phyloP scores from a whole-genome alignment of 441 rosid genomes.

The Arabidopsis lyrata region DNA sequence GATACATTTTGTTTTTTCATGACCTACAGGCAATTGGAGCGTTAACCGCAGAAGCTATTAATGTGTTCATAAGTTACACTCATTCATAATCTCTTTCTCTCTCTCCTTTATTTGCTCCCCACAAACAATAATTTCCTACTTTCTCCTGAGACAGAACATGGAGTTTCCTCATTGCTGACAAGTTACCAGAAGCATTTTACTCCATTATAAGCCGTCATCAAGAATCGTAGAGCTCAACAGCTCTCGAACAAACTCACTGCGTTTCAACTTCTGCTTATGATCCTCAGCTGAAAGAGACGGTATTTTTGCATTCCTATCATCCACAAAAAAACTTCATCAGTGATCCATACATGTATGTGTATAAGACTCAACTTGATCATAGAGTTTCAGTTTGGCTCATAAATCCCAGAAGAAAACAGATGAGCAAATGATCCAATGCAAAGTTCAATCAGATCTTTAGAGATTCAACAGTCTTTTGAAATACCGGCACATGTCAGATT shows the following conservation, averaged over 20 bases:
- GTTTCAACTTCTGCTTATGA: constrained; percentile 40
- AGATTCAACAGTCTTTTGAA: background rate
- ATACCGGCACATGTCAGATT: constrained; percentile 1
- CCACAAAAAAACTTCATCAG: constrained; percentile 3
- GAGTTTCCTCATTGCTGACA: constrained; percentile 17
- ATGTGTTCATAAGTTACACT: constrained; percentile 28
- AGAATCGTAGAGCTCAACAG: constrained; percentile 33
- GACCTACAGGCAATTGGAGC: constrained; percentile 21
- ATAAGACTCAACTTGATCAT: background rate
- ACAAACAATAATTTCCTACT: constrained; percentile 16
- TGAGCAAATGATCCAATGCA: background rate
- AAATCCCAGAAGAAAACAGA: background rate
- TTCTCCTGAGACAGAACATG: background rate
- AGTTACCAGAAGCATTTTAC: background rate
- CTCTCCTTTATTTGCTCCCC: constrained; percentile 30
- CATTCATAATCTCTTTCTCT: constrained; percentile 12
- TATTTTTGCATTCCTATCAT: constrained; percentile 24
- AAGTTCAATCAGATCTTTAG: background rate
- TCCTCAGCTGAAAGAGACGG: constrained; percentile 42
- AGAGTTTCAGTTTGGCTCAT: background rate
- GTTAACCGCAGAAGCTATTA: constrained; percentile 18
- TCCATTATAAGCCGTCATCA: constrained; percentile 36
- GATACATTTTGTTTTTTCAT: constrained; percentile 22
- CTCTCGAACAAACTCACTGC: constrained; percentile 33
- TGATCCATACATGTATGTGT: background rate